A percentile compares a stretch with the other conserved stretches of the same genome.
These are phyloP conservation scores for Bipolaris zeicola DNA, from an alignment of 2,329 filamentous ascomycete species.

Conservation along the genomic window DNA sequence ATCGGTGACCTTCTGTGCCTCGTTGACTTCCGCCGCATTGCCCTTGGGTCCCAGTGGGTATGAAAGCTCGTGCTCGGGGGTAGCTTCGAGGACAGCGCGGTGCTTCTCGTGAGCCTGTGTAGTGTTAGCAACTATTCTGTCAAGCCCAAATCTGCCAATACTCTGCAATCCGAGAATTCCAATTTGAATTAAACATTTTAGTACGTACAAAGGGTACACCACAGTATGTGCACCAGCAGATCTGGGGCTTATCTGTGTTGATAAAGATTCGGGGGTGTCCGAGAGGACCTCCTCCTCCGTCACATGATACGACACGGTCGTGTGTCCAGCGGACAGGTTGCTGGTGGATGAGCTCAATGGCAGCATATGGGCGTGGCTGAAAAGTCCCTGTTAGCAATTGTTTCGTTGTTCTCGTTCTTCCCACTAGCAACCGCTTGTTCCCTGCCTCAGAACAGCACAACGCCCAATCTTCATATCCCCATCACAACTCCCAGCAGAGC, in stretches of 20 bases:
- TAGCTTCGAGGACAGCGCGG: conserved; percentile 80
- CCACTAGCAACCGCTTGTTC: background rate
- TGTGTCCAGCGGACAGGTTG: conserved; percentile 93
- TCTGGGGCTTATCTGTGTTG: conserved; percentile 97
- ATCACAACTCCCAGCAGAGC: background rate
- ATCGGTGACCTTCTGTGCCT: conserved; percentile 64
- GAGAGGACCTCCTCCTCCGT: conserved; percentile 86
- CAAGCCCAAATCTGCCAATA: too few relatives aligned
- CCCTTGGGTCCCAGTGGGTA: conserved; percentile 75
- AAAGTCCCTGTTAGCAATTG: conserved; percentile 27
- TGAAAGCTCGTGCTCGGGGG: conserved; percentile 75
- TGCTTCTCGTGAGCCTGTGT: conserved; percentile 86
- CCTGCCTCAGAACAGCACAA: background rate
- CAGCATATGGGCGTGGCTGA: conserved; percentile 85
- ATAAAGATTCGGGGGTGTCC: conserved; percentile 96
- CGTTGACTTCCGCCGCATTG: conserved; percentile 63
- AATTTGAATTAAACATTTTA: too few relatives aligned
- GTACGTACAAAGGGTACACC: conserved; percentile 85
- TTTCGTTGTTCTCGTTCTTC: conserved; percentile 1
- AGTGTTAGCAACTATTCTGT: conserved; percentile 15
- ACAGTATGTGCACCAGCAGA: conserved; percentile 88
- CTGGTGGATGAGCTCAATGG: conserved; percentile 95
- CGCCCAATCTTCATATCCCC: background rate
- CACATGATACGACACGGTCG: conserved; percentile 79
- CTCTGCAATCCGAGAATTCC: background rate